A percentile compares a stretch with the other conserved stretches of the same genome.
phyloP scores from a whole-genome alignment of 139 green algal genomes.

The Edaphochlamys debaryana region DNA sequence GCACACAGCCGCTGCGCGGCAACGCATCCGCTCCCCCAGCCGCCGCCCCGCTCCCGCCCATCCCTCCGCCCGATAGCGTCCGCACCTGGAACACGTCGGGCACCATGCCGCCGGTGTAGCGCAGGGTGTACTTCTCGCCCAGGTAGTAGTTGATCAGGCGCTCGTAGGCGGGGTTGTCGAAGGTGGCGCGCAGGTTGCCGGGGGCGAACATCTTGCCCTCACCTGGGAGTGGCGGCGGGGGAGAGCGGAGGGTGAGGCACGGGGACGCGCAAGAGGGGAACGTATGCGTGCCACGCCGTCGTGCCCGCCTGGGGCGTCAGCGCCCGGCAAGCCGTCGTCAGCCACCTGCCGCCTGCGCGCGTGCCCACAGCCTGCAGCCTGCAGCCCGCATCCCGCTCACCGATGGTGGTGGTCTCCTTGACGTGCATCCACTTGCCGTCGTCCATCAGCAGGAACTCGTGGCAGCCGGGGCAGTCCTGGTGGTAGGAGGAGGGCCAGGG shows the following conservation, averaged over 20 bases:
- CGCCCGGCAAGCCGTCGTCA: no score
- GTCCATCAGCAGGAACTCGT: constrained; percentile 97
- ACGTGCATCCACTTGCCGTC: constrained; percentile 97
- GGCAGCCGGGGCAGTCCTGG: constrained; percentile 86
- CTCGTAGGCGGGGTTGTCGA: constrained; percentile 96
- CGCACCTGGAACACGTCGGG: constrained; percentile 97
- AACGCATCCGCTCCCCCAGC: no score
- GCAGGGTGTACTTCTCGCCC: constrained; percentile 95
- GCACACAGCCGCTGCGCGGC: no score
- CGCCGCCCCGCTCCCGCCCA: no score
- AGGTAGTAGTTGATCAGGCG: constrained; percentile 92
- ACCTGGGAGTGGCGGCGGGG: constrained; percentile 52
- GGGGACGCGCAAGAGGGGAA: no score
- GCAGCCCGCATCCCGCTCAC: constrained; percentile 42
- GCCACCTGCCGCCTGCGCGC: no score
- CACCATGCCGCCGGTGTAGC: constrained; percentile 96
- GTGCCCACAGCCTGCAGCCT: no score
- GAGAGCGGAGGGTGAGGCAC: not conserved
- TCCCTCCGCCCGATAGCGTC: no score
- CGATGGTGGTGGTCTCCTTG: constrained; percentile 93
- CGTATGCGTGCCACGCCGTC: no score
- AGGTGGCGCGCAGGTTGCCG: constrained; percentile 95
- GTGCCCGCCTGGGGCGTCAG: no score
- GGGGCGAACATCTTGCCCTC: constrained; percentile 97
- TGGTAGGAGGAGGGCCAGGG: no score